Base-by-base conservation (phyloP, 2,329 filamentous ascomycete species). In the Hypocrella siamensis region DNA sequence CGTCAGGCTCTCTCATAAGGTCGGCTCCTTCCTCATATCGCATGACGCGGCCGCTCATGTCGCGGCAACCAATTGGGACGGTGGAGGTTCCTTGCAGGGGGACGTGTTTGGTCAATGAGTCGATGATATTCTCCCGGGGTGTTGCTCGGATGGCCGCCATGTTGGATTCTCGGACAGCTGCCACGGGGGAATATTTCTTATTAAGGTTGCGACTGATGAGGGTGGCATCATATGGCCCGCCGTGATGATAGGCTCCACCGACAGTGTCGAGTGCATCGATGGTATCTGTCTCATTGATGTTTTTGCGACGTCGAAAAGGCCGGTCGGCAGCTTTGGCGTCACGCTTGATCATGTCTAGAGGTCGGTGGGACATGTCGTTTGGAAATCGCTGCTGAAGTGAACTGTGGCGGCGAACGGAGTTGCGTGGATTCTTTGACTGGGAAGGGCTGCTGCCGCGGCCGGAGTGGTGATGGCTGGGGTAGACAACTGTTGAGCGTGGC, bases 221-320 rank as follows among this genome's bases (percentile, higher is more conserved):
- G 3, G 82, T 79, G 8, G 86, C 83, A 49, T 96, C 88, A 44
- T 81, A 96, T 0, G 88, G 88, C 0, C 88, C 86, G 40, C 79
- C 82, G 46, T 96, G 88, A 52, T 94, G 88, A 53, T 93, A 93
- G 3, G 66, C 57, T 14, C 65, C 66, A 31, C 70, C 68, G 26
- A 65, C 53, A n/a, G 68, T 65, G 48, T 93, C 88, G 2, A 96
- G 70, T 5, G 63, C 60, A 51, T 94, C 88, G 45, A 96, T 90
- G 7, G 66, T 63, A 51, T 96, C 86, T 2, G 82, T 69, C 17
- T 75, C 70, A 12, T 78, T 65, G 44, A 75, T 62, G 45, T 66
- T 69, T 49, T 72, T 76, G 42, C 64, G 68, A 48, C 75, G 79
- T 30, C 80, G 65, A 49, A 79, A 76, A 2, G 70, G 70, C 31